Percentiles rank a stretch among this genome's conserved stretches.
Evolutionary conservation across 2,329 filamentous ascomycete species (phyloP).

Genomic region (Colletotrichum tanaceti): DNA sequence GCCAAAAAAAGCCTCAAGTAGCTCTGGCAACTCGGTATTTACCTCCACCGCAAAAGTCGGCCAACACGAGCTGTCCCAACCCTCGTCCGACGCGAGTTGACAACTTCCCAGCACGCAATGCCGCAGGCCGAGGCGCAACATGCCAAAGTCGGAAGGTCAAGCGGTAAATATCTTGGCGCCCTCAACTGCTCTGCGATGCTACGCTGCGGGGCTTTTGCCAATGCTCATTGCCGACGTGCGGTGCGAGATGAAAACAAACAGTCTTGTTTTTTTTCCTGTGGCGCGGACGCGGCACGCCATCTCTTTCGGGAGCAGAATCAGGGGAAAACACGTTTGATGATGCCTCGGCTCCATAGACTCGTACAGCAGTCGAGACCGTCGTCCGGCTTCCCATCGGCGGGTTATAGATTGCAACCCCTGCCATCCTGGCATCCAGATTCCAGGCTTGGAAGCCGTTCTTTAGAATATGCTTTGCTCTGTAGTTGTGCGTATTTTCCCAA

Average conservation of each 20-base stretch:
- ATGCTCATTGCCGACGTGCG: not conserved
- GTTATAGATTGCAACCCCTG: not conserved
- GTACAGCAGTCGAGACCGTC: too few species aligned
- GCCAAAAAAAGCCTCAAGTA: too few species aligned
- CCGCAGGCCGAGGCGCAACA: not conserved
- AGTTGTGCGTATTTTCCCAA: too few species aligned
- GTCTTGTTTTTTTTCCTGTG: not conserved
- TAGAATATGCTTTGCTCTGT: too few species aligned
- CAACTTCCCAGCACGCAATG: conserved; percentile 5
- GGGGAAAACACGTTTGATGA: not conserved
- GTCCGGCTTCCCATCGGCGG: not conserved
- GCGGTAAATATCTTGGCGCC: conserved; percentile 7
- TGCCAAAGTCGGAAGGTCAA: conserved; percentile 23
- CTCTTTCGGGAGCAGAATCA: not conserved
- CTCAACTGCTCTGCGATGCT: conserved; percentile 16
- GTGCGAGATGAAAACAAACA: not conserved
- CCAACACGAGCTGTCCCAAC: not conserved
- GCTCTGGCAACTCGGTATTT: not conserved
- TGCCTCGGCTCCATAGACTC: not conserved
- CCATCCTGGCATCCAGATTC: too few species aligned
- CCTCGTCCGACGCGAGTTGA: not conserved
- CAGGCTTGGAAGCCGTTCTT: too few species aligned
- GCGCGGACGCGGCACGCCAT: too few species aligned
- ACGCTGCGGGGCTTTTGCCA: not conserved
- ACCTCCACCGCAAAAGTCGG: not conserved